Conservation (phyloP, 371 early-diverging fungal species). For the Neoconidiobolus thromboides region DNA sequence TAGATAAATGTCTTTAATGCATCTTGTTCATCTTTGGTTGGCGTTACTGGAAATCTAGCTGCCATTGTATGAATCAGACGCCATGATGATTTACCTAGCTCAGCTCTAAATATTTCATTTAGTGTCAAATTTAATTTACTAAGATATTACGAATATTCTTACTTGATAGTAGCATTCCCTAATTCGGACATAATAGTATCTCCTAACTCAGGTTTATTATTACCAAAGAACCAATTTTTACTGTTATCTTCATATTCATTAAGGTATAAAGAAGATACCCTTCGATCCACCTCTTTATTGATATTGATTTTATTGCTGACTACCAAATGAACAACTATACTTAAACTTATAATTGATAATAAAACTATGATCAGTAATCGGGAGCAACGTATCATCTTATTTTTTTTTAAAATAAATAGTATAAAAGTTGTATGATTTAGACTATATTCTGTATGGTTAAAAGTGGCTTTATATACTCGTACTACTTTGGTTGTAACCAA, state of each 20-base stretch:
- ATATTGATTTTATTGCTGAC: background rate
- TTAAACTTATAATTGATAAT: too few species aligned
- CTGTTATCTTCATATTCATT: background rate
- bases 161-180: conserved; percentile 11
- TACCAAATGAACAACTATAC: too few species aligned
- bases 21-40: conserved; percentile 58
- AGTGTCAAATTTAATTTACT: background rate
- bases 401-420: background rate
- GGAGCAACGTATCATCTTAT: background rate
- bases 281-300: background rate
- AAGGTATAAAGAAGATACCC: background rate
- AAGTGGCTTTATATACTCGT: too few species aligned
- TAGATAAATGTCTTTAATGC: conserved; percentile 62
- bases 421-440: background rate
- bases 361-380: too few species aligned
- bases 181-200: conserved; percentile 11
- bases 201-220: conserved; percentile 2
- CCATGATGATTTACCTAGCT: conserved; percentile 69
- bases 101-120: conserved; percentile 28
- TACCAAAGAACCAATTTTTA: background rate
- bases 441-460: too few species aligned
- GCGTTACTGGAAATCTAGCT: conserved; percentile 75
- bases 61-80: conserved; percentile 94
- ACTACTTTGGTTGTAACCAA: too few species aligned
- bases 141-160: conserved; percentile 1